Base-by-base conservation (phyloP, 441 rosid species). In the Theobroma grandiflorum region DNA sequence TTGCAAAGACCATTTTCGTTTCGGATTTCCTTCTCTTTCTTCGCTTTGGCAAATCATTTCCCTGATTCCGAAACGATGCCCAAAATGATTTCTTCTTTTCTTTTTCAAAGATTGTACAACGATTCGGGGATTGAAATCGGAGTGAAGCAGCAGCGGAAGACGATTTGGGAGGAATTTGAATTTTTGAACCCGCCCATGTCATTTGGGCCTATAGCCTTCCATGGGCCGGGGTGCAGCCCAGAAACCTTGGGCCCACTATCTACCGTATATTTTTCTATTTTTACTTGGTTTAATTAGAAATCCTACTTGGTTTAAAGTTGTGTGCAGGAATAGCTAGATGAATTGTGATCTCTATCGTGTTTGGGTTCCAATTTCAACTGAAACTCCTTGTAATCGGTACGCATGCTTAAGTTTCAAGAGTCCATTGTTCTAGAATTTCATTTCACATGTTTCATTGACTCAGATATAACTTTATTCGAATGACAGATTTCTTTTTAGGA, bases 1-100 rank as follows among this genome's bases (percentile, higher is more conserved):
- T 26, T 78, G 45, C 42, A 88, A 68, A 42, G 92, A 89, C 93
- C 92, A 92, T 31, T 85, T 50, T 47, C 77, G 67, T 76, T 70
- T 82, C 15, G 9, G 20, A 16, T 49, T 63, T 50, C 35, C 57
- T 33, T 47, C 58, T 75, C 16, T 18, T 45, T 53, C 62, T 59
- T 77, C 55, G 8, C 38, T 22, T 65, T 8, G 40, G 20, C 75
- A 70, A 55, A 16, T 31, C 37, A 31, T 68, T 20, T n/a, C 18
- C 9, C 64, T n/a, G 49, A 33, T 35, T 22, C 57, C 6, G 10
- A 31, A 11, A 33, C 40, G 14, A 47, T 47, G 50, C 50, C 55
- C 31, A 57, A 57, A 55, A 18, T 18, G 59, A 55, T 55, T 18
- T 6, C 1, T n/a, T n/a, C n/a, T 16, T 50, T n/a, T n/a, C 59